phyloP scores from a whole-genome alignment of 106 monocot genomes.

The Xerophyta viscosa region DNA sequence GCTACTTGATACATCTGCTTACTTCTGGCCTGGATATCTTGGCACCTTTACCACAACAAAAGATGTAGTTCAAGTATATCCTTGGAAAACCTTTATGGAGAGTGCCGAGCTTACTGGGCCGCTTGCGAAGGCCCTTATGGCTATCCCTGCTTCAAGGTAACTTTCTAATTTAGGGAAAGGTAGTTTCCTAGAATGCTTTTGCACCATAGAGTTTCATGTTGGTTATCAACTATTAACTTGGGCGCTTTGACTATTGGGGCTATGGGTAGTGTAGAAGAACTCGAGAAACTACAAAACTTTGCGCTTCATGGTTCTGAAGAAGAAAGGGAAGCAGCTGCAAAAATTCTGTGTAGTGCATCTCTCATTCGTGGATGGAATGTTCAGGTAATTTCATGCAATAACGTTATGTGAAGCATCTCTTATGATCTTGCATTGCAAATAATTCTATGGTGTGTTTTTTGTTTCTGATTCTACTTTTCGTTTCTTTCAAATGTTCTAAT shows the following conservation, averaged over 20 bases:
- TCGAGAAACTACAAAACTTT: constrained; percentile 70
- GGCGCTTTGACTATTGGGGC: background rate
- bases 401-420: no score
- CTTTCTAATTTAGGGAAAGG: background rate
- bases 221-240: background rate
- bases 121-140: constrained; percentile 59
- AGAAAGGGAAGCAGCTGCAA: constrained; percentile 71
- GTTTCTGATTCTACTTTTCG: no score
- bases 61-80: constrained; percentile 49
- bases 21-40: constrained; percentile 93
- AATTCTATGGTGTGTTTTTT: no score
- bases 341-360: constrained; percentile 85
- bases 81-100: constrained; percentile 82
- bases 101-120: constrained; percentile 47
- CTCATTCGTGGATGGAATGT: constrained; percentile 87
- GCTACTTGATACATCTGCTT: constrained; percentile 86
- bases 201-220: no score
- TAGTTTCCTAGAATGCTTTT: no score
- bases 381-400: constrained; percentile 37
- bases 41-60: constrained; percentile 27
- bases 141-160: constrained; percentile 90
- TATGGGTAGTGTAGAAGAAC: constrained; percentile 39
- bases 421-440: no score
- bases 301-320: constrained; percentile 79
- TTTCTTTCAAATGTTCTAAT: no score